Evolutionary conservation across 805 yeast genomes (phyloP), one percentile per base, ranked within the genome.

Genomic region (Kodamaea leandrae): DNA sequence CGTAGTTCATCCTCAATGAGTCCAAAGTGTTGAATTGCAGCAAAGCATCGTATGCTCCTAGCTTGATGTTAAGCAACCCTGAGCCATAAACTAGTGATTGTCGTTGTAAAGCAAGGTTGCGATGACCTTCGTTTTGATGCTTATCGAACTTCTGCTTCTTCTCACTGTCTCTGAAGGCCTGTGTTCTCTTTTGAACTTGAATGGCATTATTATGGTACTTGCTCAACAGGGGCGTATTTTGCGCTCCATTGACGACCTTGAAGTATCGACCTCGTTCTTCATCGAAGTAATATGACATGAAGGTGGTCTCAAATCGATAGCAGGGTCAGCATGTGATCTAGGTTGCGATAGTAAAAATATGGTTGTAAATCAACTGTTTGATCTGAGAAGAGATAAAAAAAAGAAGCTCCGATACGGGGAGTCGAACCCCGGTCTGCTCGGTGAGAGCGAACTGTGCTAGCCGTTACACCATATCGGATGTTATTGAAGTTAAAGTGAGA

Each of bases 401-500:
- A 52, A 44, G 44, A 47, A 44, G 44, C 76, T 80, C 86, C 86
- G 84, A 78, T 78, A 73, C 86, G 83, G 86, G 86, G 86, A 79
- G 83, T 80, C 84, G 86, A 80, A 80, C 86, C 85, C 86, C 83
- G 82, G 78, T 73, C 68, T 80, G 82, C 84, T 77, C 84, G 83
- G 85, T 80, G 84, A 80, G 79, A 80, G 84, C 83, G 83, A 77
- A 77, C 83, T 82, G 80, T 80, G 83, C 78, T 80, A 78, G 81
- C 84, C 85, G 82, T 78, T 80, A 80, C 84, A 80, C 85, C 76
- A 80, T n/a, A n/a, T n/a, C n/a, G n/a, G n/a, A n/a, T n/a, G n/a
- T n/a, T n/a, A n/a, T n/a, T n/a, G n/a, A n/a, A n/a, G n/a, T n/a
- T n/a, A n/a, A n/a, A n/a, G n/a, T n/a, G n/a, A n/a, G n/a, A n/a